Evolutionary conservation across 2,329 filamentous ascomycete genomes (phyloP).

Genomic region (Verticillium nonalfalfae): DNA sequence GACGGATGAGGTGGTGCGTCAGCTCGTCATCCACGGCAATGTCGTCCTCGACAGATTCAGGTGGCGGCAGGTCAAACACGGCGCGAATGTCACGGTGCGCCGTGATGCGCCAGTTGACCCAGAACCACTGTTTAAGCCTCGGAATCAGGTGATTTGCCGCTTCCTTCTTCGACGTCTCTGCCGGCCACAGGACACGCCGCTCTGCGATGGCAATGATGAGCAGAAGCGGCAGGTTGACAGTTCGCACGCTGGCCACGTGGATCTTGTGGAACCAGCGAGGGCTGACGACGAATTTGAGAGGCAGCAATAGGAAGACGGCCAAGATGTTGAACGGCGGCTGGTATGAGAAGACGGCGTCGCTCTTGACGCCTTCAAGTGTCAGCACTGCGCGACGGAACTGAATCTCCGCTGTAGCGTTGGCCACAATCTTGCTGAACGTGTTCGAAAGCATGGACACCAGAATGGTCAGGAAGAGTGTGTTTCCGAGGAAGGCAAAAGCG

Average conservation of each 20-base stretch:
- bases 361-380: slow-evolving; percentile 81
- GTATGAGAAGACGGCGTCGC: slow-evolving; percentile 76
- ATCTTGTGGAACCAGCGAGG: slow-evolving; percentile 87
- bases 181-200: slow-evolving; percentile 59
- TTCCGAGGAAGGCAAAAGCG: slow-evolving; percentile 77
- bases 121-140: slow-evolving; percentile 42
- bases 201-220: slow-evolving; percentile 66
- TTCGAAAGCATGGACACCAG: slow-evolving; percentile 82
- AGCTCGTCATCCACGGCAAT: slow-evolving; percentile 54
- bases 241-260: slow-evolving; percentile 69
- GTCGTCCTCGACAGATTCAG: slow-evolving; percentile 50
- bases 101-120: slow-evolving; percentile 62
- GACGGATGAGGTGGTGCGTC: slow-evolving; percentile 50
- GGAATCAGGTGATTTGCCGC: neutral
- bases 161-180: slow-evolving; percentile 12
- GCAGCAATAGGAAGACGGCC: slow-evolving; percentile 66
- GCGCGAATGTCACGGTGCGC: slow-evolving; percentile 66
- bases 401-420: slow-evolving; percentile 75
- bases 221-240: slow-evolving; percentile 69
- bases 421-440: slow-evolving; percentile 72
- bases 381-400: slow-evolving; percentile 76
- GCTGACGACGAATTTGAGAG: slow-evolving; percentile 71
- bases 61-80: slow-evolving; percentile 67
- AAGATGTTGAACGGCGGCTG: slow-evolving; percentile 79
- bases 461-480: slow-evolving; percentile 84